A percentile compares a stretch with the other conserved stretches of the same genome.
Conservation (phyloP, 2,329 filamentous ascomycete genomes). For the Nemania sp. region DNA sequence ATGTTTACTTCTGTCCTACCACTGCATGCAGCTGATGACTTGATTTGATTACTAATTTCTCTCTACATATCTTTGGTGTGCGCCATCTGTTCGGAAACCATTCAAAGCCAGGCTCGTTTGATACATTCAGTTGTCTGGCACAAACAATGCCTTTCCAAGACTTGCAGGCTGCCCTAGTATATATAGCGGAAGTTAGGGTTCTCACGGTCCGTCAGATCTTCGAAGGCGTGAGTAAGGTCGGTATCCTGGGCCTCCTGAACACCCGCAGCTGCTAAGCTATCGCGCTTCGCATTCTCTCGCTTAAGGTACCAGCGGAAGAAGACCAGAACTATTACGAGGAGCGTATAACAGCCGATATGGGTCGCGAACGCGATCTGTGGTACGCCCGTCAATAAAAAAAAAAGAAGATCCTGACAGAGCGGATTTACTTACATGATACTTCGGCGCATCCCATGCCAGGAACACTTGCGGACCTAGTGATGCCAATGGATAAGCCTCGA, state of each 20-base stretch:
- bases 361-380: slow-evolving; percentile 64
- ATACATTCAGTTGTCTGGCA: no score
- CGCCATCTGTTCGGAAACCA: neutral
- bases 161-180: slow-evolving; percentile 27
- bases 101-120: neutral
- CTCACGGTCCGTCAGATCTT: slow-evolving; percentile 42
- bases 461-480: slow-evolving; percentile 64
- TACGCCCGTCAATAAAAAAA: neutral
- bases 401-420: neutral
- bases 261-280: slow-evolving; percentile 36
- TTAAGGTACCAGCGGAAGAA: slow-evolving; percentile 61
- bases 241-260: slow-evolving; percentile 36
- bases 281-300: slow-evolving; percentile 54
- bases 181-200: slow-evolving; percentile 42
- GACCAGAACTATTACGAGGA: slow-evolving; percentile 61
- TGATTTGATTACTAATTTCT: neutral
- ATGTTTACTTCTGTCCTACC: no score
- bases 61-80: neutral
- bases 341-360: slow-evolving; percentile 69
- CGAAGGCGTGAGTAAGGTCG: slow-evolving; percentile 38
- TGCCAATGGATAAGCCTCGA: no score
- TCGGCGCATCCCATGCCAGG: slow-evolving; percentile 60
- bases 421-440: slow-evolving; percentile 54
- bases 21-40: no score
- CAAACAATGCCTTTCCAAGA: no score